Percentiles rank a stretch among this genome's conserved stretches.
Evolutionary conservation across 768 basidiomycete species (phyloP).

Genomic region (Cystobasidium tubakii): DNA sequence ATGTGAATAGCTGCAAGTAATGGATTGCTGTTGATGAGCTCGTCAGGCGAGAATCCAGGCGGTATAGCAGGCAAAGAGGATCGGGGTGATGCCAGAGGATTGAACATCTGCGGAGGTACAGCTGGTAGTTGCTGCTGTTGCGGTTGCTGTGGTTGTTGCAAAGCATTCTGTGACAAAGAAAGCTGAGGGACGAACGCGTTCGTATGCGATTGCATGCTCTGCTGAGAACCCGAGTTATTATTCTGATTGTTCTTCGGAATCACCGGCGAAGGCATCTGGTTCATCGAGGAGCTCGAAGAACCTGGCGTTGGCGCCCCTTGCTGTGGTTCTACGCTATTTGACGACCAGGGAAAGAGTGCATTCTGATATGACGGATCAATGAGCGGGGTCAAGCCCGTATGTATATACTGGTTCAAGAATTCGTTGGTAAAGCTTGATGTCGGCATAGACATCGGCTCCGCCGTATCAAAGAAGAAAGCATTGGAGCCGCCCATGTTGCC

Average conservation of each 20-base stretch:
- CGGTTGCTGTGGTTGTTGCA: not conserved
- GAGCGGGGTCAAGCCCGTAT: constrained; percentile 15
- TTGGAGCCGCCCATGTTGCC: not conserved
- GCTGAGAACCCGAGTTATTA: not conserved
- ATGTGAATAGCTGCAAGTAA: constrained; percentile 15
- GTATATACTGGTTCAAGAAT: constrained; percentile 11
- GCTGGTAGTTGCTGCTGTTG: not conserved
- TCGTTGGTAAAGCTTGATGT: constrained; percentile 22
- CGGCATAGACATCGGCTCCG: constrained; percentile 16
- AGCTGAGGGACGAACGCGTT: not conserved
- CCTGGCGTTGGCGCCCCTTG: constrained; percentile 2
- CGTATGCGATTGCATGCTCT: not conserved
- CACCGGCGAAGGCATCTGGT: not conserved
- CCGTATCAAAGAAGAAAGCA: constrained; percentile 22
- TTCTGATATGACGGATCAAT: constrained; percentile 9
- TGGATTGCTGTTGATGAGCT: constrained; percentile 9
- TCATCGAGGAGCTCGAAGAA: constrained; percentile 1
- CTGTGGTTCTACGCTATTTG: not conserved
- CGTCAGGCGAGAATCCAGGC: constrained; percentile 16
- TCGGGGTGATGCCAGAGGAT: not conserved
- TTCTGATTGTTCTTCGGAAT: not conserved
- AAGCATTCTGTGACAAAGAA: not conserved
- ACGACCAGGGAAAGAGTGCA: constrained; percentile 5
- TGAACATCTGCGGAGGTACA: not conserved
- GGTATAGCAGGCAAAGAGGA: not conserved